Evolutionary conservation across 2,329 filamentous ascomycete genomes (phyloP).

Genomic region (Calonectria naviculata): DNA sequence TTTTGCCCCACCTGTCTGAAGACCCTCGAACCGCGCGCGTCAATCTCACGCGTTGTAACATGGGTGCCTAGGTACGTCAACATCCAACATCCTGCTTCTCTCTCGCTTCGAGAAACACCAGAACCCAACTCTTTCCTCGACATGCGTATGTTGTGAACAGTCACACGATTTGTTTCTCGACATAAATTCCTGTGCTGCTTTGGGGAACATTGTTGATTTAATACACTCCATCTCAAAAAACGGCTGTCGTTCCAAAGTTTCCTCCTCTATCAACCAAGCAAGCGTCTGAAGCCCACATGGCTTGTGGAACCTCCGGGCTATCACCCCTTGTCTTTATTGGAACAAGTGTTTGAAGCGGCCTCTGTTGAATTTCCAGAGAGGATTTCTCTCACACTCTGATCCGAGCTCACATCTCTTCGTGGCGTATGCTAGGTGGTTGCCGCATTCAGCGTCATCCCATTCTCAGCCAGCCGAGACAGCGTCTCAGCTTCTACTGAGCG

Average conservation of each 20-base stretch:
- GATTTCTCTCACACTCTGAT: not conserved
- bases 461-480: not conserved
- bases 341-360: conserved; percentile 17
- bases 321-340: conserved; percentile 1
- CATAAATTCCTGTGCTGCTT: conserved; percentile 1
- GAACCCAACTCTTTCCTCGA: conserved; percentile 13
- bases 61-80: conserved; percentile 25
- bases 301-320: conserved; percentile 25
- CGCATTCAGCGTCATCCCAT: not conserved
- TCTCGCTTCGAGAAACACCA: conserved; percentile 30
- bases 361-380: not conserved
- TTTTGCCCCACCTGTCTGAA: not conserved
- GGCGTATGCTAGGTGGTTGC: not conserved
- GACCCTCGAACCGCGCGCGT: conserved; percentile 16
- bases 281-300: conserved; percentile 25
- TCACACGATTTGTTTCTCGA: conserved; percentile 24
- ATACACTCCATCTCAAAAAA: not conserved
- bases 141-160: conserved; percentile 18
- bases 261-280: conserved; percentile 16
- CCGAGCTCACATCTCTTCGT: not conserved
- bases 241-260: not conserved
- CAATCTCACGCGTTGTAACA: conserved; percentile 34
- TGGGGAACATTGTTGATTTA: not conserved
- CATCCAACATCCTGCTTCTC: conserved; percentile 22
- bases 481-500: not conserved